phyloP scores from a whole-genome alignment of 2,329 filamentous ascomycete genomes.

The Botrytis deweyae region DNA sequence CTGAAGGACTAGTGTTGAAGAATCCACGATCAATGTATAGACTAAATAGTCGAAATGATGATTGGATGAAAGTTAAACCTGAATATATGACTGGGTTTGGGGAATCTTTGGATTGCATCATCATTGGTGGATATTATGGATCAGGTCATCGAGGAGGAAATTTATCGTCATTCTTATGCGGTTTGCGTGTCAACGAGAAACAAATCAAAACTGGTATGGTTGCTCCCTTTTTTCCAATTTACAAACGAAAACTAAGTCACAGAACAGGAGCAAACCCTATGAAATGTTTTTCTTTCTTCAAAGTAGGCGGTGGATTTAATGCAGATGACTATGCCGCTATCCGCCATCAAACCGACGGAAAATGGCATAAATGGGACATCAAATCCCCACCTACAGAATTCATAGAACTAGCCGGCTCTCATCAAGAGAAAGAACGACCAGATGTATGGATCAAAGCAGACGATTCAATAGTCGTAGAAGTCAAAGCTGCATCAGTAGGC shows the following conservation, averaged over 20 bases:
- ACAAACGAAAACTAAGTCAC: not conserved
- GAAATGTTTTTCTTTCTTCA: conserved; percentile 93
- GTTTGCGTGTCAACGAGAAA: conserved; percentile 63
- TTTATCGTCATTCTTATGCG: conserved; percentile 87
- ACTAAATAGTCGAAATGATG: conserved; percentile 85
- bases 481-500: conserved; percentile 81
- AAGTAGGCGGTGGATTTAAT: conserved; percentile 91
- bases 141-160: conserved; percentile 79
- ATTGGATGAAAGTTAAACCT: conserved; percentile 98
- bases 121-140: conserved; percentile 92
- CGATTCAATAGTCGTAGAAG: conserved; percentile 82
- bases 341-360: conserved; percentile 79
- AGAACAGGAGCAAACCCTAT: conserved; percentile 53
- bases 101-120: conserved; percentile 83
- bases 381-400: conserved; percentile 73
- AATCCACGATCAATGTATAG: conserved; percentile 85
- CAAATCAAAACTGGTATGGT: conserved; percentile 9
- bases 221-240: not conserved
- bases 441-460: conserved; percentile 91
- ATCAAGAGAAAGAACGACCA: conserved; percentile 70
- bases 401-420: conserved; percentile 78
- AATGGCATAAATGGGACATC: conserved; percentile 84
- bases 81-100: conserved; percentile 98
- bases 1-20: conserved; percentile 89
- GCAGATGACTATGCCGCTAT: conserved; percentile 83